These are phyloP conservation scores for Prinsepia uniflora DNA, from an alignment of 306 rosid species.

Conservation along the genomic window DNA sequence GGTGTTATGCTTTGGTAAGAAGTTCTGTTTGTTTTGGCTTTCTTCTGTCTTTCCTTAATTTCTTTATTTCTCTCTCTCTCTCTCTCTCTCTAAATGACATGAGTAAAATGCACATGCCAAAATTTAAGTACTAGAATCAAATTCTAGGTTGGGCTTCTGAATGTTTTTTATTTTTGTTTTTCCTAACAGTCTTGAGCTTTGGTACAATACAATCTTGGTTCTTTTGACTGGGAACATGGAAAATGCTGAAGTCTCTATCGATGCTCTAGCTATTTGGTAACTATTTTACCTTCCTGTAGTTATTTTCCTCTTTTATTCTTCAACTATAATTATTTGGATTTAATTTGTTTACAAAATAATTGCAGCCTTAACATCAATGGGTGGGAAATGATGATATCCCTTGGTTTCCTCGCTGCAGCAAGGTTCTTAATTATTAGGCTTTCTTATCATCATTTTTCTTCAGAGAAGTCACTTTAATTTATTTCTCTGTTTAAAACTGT, in stretches of 20 bases:
- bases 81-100: background rate
- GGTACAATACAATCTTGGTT: constrained; percentile 55
- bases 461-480: background rate
- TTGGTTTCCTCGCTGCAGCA: constrained; percentile 56
- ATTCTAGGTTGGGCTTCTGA: background rate
- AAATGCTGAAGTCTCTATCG: constrained; percentile 48
- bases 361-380: constrained; percentile 55
- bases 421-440: constrained; percentile 25
- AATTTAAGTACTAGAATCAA: background rate
- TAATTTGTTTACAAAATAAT: background rate
- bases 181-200: constrained; percentile 48
- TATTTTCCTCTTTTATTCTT: background rate
- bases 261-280: constrained; percentile 62
- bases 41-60: background rate
- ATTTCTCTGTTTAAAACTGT: too few relatives aligned
- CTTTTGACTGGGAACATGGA: constrained; percentile 54
- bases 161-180: background rate
- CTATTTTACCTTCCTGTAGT: background rate
- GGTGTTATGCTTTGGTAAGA: constrained; percentile 62
- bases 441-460: background rate
- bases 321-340: background rate
- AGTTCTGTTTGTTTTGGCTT: background rate
- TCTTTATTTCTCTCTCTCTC: background rate
- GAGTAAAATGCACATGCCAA: too few relatives aligned
- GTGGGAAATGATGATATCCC: constrained; percentile 61